phyloP scores from a whole-genome alignment of 352 stramenopile genomes.

The Pythium sukuiense region DNA sequence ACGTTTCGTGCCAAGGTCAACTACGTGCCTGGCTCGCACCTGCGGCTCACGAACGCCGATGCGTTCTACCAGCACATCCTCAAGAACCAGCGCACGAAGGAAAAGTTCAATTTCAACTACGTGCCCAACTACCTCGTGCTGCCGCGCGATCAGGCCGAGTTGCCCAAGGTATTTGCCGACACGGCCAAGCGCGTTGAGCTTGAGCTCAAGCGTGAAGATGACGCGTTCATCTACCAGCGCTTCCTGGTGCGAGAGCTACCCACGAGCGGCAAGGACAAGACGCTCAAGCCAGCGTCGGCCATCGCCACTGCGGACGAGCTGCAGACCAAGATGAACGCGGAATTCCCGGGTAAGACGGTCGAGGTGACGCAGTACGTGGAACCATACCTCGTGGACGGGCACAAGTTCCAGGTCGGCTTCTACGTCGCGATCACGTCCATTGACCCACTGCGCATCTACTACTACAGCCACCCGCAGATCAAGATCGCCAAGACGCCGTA shows the following conservation, averaged over 20 bases:
- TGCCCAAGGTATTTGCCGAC: slow-evolving; percentile 46
- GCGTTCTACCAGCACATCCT: slow-evolving; percentile 48
- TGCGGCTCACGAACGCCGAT: slow-evolving; percentile 44
- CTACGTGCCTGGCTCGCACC: slow-evolving; percentile 52
- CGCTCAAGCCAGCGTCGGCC: slow-evolving; percentile 26
- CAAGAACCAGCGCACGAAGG: slow-evolving; percentile 44
- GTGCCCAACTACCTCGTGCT: slow-evolving; percentile 58
- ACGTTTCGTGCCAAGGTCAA: slow-evolving; percentile 64
- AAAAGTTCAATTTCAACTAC: slow-evolving; percentile 74
- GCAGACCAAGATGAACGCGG: slow-evolving; percentile 36
- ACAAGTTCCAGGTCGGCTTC: slow-evolving; percentile 89
- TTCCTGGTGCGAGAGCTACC: slow-evolving; percentile 58
- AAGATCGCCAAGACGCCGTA: slow-evolving; percentile 74
- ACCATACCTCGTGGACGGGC: slow-evolving; percentile 80
- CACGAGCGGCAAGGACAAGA: slow-evolving; percentile 35
- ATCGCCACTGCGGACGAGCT: slow-evolving; percentile 56
- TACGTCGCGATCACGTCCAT: slow-evolving; percentile 86
- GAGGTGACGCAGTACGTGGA: slow-evolving; percentile 80
- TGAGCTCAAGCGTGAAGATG: slow-evolving; percentile 50
- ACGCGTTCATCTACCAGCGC: slow-evolving; percentile 57
- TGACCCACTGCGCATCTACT: slow-evolving; percentile 83
- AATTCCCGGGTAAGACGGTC: slow-evolving; percentile 54
- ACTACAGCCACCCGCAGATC: slow-evolving; percentile 74
- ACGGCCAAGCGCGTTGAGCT: slow-evolving; percentile 50
- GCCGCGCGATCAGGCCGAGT: slow-evolving; percentile 50